Evolutionary conservation across 768 basidiomycete species (phyloP).

Genomic region (Tricholoma hemisulphureum): DNA sequence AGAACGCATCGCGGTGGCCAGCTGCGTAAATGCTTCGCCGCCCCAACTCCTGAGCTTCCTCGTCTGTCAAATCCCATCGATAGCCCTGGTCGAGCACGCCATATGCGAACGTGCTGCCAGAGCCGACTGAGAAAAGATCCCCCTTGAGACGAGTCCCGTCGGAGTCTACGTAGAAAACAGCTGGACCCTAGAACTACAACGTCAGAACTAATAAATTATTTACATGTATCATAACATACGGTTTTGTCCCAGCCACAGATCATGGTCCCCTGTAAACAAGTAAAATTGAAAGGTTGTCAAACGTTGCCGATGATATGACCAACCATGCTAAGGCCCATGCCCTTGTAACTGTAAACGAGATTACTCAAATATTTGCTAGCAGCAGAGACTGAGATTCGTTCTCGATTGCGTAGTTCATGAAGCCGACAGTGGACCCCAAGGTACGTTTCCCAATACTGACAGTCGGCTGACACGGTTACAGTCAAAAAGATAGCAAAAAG

Average conservation of each 20-base stretch:
- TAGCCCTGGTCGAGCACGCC: constrained; percentile 97
- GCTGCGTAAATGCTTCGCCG: constrained; percentile 94
- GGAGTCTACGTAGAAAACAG: constrained; percentile 96
- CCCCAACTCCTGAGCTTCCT: constrained; percentile 92
- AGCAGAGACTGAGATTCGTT: constrained; percentile 98
- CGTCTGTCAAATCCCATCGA: constrained; percentile 87
- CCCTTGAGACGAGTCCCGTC: constrained; percentile 96
- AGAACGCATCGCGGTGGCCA: constrained; percentile 94
- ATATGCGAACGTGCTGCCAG: constrained; percentile 98
- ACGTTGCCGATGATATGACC: constrained; percentile 21
- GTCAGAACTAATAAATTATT: background rate
- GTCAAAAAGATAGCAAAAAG: background rate
- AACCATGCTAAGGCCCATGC: constrained; percentile 99
- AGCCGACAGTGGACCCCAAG: constrained; percentile 96
- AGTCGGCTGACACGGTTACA: constrained; percentile 66
- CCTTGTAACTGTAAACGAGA: constrained; percentile 96
- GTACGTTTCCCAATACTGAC: constrained; percentile 99
- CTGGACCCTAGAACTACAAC: constrained; percentile 64
- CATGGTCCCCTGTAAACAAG: constrained; percentile 82
- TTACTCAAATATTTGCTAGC: constrained; percentile 98
- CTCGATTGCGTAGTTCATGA: constrained; percentile 93
- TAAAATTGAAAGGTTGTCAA: background rate
- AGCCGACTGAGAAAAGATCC: constrained; percentile 97
- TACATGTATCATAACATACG: constrained; percentile 40
- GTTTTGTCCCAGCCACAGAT: constrained; percentile 99